Percentiles rank a stretch among this genome's conserved stretches.
These are phyloP conservation scores for Aspergillus pseudotamarii DNA, from an alignment of 2,329 filamentous ascomycete species.

Conservation along the genomic window DNA sequence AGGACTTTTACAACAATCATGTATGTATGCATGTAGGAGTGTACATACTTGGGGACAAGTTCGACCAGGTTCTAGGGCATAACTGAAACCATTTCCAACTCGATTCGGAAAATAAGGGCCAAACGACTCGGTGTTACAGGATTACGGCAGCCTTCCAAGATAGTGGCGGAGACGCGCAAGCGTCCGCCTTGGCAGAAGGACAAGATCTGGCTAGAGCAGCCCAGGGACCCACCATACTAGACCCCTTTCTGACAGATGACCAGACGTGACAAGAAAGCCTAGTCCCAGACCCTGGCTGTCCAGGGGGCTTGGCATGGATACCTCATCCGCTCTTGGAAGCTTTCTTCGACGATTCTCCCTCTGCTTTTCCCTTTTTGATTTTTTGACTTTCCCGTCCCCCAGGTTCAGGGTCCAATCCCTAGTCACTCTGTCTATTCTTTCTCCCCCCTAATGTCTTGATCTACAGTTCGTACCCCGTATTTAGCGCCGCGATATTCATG, in stretches of 20 bases:
- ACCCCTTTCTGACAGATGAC: conserved; percentile 17
- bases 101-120: conserved; percentile 10
- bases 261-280: conserved; percentile 12
- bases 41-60: neutral
- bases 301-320: conserved; percentile 27
- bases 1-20: neutral
- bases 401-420: conserved; percentile 4
- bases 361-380: neutral
- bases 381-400: neutral
- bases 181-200: conserved; percentile 39
- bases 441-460: neutral
- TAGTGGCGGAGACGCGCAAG: conserved; percentile 43
- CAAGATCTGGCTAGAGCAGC: conserved; percentile 35
- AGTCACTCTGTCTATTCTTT: neutral
- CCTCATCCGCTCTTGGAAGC: conserved; percentile 11
- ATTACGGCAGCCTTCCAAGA: conserved; percentile 21
- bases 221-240: conserved; percentile 27
- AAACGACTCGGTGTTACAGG: conserved; percentile 21
- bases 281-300: conserved; percentile 20
- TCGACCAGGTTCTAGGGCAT: neutral
- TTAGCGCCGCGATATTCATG: neutral
- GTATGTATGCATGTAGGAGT: neutral
- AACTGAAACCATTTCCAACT: neutral
- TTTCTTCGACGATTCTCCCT: conserved; percentile 1
- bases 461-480: neutral